Base-by-base conservation (phyloP, 108 stramenopile species). In the Fragilaria crotonensis region DNA sequence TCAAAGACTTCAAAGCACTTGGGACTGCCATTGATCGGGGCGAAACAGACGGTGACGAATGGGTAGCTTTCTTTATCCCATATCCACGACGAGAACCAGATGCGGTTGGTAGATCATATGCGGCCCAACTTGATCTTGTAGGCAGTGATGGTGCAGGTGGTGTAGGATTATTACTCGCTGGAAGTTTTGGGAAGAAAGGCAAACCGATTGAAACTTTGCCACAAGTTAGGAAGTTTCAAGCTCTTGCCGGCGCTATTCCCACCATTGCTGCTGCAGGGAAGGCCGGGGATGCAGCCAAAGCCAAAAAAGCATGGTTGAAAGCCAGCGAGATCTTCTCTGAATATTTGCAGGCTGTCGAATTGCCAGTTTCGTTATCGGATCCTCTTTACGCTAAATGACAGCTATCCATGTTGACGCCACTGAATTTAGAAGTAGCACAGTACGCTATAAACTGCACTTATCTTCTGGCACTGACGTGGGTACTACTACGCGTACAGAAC, bases 191-290 rank as follows among this genome's bases (percentile, higher is more conserved):
- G 45, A 79, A 79, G 27, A n/a, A 73, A 1, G 73, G 73, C 11
- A 79, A 79, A 33, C 78, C 78, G 23, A 51, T 73, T n/a, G 73
- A 79, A 19, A 71, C 67, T 58, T 67, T 64, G 30, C 78, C 78
- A 3, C 62, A 70, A 0, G 70, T 75, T 33, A 75, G 72, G 54
- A 66, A 57, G 30, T 79, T 59, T 33, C 56, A 66, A 20, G 61
- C 67, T 5, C 29, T 79, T 19, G 63, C 62, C 48, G 60, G 59
- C 29, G 44, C 57, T 4, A 75, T 79, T 56, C 62, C 72, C 57
- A 64, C 62, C 11, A 75, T 79, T 47, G 57, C 69, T 52, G 67
- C 50, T 9, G 78, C 78, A 11, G 78, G 78, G n/a, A 70, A 67
- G 30, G 59, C 59, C n/a, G 73, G 71, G 2, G 73, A 79, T 48